Evolutionary conservation across 2,329 filamentous ascomycete species (phyloP).

Genomic region (Remersonia thermophila): DNA sequence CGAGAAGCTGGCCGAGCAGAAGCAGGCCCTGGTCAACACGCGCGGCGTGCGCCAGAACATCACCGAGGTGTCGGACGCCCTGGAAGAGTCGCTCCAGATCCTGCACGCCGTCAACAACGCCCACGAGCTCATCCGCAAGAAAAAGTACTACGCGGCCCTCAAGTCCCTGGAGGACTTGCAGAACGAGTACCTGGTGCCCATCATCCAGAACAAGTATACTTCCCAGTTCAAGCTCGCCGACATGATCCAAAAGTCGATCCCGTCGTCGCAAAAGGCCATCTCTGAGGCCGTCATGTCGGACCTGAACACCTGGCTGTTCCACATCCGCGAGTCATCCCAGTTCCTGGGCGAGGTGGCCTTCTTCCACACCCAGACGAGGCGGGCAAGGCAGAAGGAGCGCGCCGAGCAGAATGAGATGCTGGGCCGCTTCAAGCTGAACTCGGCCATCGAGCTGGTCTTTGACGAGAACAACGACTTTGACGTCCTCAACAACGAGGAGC

Average conservation of each 20-base stretch:
- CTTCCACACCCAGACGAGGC: conserved; percentile 83
- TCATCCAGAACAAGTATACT: conserved; percentile 68
- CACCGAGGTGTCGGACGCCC: conserved; percentile 75
- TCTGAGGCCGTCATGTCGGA: conserved; percentile 96
- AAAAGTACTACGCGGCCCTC: conserved; percentile 89
- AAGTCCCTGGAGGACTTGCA: conserved; percentile 91
- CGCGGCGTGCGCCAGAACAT: conserved; percentile 89
- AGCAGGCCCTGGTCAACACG: conserved; percentile 86
- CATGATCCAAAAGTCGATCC: conserved; percentile 91
- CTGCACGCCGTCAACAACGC: conserved; percentile 87
- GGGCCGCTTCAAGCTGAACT: conserved; percentile 80
- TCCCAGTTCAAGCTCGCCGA: conserved; percentile 91
- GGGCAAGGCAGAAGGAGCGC: conserved; percentile 71
- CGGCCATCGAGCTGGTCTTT: conserved; percentile 85
- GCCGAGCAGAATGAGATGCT: conserved; percentile 65
- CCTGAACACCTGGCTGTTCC: conserved; percentile 90
- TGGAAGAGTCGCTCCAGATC: conserved; percentile 86
- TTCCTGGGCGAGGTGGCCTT: conserved; percentile 94
- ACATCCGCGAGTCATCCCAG: conserved; percentile 89
- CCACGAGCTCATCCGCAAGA: conserved; percentile 79
- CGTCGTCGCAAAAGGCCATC: conserved; percentile 81
- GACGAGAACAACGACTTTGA: conserved; percentile 96
- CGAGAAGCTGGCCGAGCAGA: conserved; percentile 86
- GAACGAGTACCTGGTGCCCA: conserved; percentile 74
- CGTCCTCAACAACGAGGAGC: conserved; percentile 85